Conservation (phyloP, 176 grass and related monocot genomes). For the Bonia amplexicaulis region DNA sequence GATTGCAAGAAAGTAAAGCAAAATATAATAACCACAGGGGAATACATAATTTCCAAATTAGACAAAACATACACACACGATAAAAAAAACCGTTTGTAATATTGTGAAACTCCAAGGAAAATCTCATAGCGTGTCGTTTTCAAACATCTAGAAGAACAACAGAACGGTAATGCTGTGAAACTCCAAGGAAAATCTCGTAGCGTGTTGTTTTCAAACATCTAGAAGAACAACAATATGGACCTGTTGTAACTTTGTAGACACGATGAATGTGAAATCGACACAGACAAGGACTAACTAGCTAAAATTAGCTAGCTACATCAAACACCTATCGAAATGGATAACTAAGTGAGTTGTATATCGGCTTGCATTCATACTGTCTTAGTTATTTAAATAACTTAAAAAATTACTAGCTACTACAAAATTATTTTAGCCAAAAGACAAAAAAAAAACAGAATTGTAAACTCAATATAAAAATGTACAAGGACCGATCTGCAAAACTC, state of each 20-base stretch:
- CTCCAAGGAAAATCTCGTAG: neutral
- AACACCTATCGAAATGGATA: neutral
- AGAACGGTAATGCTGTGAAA: too few species aligned
- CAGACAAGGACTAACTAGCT: neutral
- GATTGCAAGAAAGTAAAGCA: neutral
- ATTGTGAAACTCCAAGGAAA: neutral
- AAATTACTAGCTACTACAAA: too few species aligned
- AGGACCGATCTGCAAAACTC: neutral
- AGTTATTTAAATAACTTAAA: too few species aligned
- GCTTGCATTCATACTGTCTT: neutral
- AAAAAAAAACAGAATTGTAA: too few species aligned
- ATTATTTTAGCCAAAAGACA: too few species aligned
- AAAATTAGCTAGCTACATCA: neutral
- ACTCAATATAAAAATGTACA: neutral
- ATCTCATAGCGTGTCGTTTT: neutral
- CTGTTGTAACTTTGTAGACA: neutral
- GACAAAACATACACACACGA: neutral
- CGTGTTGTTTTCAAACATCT: neutral
- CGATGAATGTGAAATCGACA: neutral
- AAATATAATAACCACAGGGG: neutral
- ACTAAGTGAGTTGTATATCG: neutral
- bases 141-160: neutral
- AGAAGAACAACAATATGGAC: neutral
- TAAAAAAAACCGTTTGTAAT: neutral
- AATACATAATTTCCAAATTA: neutral